Evolutionary conservation across 2,329 filamentous ascomycete species (phyloP), one percentile per base, ranked within the genome.

Genomic region (Fusarium dimerum): DNA sequence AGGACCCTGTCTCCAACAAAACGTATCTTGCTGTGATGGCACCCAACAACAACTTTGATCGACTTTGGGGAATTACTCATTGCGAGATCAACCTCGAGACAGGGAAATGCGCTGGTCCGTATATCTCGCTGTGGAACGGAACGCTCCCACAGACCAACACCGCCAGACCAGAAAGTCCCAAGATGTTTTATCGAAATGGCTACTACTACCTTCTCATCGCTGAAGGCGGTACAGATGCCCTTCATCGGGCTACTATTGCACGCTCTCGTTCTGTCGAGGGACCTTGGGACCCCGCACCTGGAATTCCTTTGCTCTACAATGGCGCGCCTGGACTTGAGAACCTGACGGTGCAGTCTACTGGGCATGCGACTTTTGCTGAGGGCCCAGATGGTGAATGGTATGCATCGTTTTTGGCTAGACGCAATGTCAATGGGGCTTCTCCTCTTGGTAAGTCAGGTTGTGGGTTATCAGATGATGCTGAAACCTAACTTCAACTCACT

Each of bases 51-150:
- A 57, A 59, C 30, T 50, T 52, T n/a, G 61, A 65, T 40, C 53
- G 59, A 5, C 32, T 63, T 17, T 65, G 62, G 62, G 61, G 61
- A 9, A 60, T 64, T 16, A 48, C 42, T 11, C 61, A 64, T 15
- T 65, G 61, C 43, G 61, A 64, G 40, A 52, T 65, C 11, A 36
- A 57, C 30, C 51, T 65, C 3, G 7, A 16, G 3, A 56, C 52
- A 7, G 60, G 62, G 1, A 51, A 56, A 12, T 64, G 62, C 40
- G 18, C 48, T 3, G 60, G 62, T 5, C 45, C 51, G 2, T 65
- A 63, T 34, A 43, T 45, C 12, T 60, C 46, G 34, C 36, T 62
- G 8, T 65, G 61, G 60, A 65, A 65, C 39, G 61, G 58, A 13
- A 65, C 62, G 1, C 46, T 63, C 26, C 55, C 60, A 13, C 45